Percentiles rank a stretch among this genome's conserved stretches.
Evolutionary conservation across 2,329 filamentous ascomycete genomes (phyloP).

Genomic region (Aspergillus luchuensis): DNA sequence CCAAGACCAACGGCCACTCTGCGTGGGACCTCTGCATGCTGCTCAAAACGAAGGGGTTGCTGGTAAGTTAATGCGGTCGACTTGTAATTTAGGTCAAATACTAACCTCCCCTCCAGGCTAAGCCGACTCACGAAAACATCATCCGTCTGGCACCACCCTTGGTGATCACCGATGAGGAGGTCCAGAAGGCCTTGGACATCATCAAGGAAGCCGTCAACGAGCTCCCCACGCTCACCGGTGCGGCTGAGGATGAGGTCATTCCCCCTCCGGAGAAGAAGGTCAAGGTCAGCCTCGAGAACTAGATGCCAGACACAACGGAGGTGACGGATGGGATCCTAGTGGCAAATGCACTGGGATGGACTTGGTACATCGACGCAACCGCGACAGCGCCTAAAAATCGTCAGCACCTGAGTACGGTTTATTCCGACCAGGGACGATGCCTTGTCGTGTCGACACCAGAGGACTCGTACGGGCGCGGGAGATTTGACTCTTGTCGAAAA

Average conservation of each 20-base stretch:
- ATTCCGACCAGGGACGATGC: neutral
- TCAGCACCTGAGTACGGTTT: neutral
- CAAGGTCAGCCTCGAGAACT: conserved; percentile 62
- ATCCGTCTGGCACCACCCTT: conserved; percentile 96
- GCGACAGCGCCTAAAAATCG: neutral
- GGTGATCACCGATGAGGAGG: conserved; percentile 87
- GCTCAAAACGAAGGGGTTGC: conserved; percentile 89
- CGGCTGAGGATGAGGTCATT: conserved; percentile 58
- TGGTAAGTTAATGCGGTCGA: conserved; percentile 61
- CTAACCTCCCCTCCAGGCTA: conserved; percentile 63
- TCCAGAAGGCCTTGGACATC: conserved; percentile 73
- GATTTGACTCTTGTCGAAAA: neutral
- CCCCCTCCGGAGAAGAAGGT: conserved; percentile 63
- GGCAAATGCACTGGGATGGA: neutral
- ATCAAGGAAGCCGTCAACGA: conserved; percentile 81
- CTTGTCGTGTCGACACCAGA: neutral
- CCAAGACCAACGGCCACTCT: conserved; percentile 76
- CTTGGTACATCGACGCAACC: neutral
- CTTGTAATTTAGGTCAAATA: neutral
- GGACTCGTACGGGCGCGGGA: neutral
- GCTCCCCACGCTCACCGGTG: conserved; percentile 68
- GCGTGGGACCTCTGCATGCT: conserved; percentile 97
- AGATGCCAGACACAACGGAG: conserved; percentile 13
- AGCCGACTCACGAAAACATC: conserved; percentile 98
- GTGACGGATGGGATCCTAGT: neutral